These are phyloP conservation scores for Apiotrichum gracile DNA, from an alignment of 1,284 basidiomycete species.

Conservation along the genomic window DNA sequence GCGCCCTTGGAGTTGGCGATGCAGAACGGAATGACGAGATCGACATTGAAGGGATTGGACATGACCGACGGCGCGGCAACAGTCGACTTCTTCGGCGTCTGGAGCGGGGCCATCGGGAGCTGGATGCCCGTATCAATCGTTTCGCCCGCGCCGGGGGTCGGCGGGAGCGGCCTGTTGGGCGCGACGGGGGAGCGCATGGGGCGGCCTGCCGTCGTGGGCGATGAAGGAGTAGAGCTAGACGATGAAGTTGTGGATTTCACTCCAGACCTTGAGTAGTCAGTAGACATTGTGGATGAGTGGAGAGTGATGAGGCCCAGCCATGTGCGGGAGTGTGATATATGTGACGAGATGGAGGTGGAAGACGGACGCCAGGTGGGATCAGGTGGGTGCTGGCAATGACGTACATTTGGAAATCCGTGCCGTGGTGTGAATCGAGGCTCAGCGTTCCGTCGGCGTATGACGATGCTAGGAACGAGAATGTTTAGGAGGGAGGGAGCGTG, in stretches of 20 bases:
- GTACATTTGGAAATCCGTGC: too few relatives aligned
- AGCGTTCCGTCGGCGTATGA: too few relatives aligned
- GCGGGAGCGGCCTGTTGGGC: background rate
- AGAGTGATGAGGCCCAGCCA: too few relatives aligned
- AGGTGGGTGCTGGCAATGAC: too few relatives aligned
- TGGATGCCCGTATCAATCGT: background rate
- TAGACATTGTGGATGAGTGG: too few relatives aligned
- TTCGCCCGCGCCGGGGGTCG: background rate
- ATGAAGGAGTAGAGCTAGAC: background rate
- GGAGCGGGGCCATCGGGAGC: background rate
- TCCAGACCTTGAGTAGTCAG: too few relatives aligned
- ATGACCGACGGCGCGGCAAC: background rate
- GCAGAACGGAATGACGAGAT: slow-evolving; percentile 41
- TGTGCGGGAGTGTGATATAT: too few relatives aligned
- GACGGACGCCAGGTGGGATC: too few relatives aligned
- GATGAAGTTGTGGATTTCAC: background rate
- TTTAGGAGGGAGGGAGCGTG: too few relatives aligned
- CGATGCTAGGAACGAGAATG: too few relatives aligned
- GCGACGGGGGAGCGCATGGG: background rate
- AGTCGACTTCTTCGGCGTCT: background rate
- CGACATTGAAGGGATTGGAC: slow-evolving; percentile 39
- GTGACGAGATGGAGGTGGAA: too few relatives aligned
- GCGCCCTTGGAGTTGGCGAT: slow-evolving; percentile 15
- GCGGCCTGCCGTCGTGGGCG: background rate
- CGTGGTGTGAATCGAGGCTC: too few relatives aligned